Evolutionary conservation across 306 rosid genomes (phyloP).

Genomic region (Begonia fuchsioides): DNA sequence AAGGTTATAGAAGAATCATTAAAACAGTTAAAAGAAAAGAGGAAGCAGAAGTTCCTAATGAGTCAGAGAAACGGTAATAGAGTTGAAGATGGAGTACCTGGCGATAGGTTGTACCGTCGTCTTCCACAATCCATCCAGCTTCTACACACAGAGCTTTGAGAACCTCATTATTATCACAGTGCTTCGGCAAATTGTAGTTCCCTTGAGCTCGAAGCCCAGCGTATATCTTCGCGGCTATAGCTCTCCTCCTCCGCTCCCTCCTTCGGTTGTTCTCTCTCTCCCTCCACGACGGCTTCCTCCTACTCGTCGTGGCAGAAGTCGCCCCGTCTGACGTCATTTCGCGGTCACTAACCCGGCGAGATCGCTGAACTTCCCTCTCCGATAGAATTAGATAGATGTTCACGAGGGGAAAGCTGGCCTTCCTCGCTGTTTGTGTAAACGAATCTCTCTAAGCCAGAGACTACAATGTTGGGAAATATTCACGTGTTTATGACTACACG

Average conservation of each 20-base stretch:
- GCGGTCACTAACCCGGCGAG: slow-evolving; percentile 10
- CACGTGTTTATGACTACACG: no score
- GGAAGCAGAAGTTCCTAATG: neutral
- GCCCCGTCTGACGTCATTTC: slow-evolving; percentile 79
- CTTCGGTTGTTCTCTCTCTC: slow-evolving; percentile 78
- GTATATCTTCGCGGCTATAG: slow-evolving; percentile 67
- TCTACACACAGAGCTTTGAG: slow-evolving; percentile 65
- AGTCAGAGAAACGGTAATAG: neutral
- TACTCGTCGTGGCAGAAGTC: slow-evolving; percentile 37
- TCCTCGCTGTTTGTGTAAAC: slow-evolving; percentile 14
- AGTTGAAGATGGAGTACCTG: slow-evolving; percentile 22
- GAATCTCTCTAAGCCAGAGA: slow-evolving; percentile 5
- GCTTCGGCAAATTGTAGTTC: slow-evolving; percentile 66
- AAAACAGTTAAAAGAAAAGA: no score
- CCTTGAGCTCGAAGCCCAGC: slow-evolving; percentile 76
- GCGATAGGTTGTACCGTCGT: slow-evolving; percentile 86
- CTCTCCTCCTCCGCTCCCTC: slow-evolving; percentile 70
- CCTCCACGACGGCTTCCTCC: slow-evolving; percentile 84
- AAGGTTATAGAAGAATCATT: neutral
- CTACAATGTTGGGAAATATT: no score
- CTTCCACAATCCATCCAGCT: slow-evolving; percentile 91
- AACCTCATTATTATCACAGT: slow-evolving; percentile 80
- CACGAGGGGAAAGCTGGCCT: slow-evolving; percentile 45
- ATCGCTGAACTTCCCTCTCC: neutral
- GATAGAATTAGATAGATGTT: slow-evolving; percentile 2